Evolutionary conservation across 2,329 filamentous ascomycete genomes (phyloP).

Genomic region (Trichoderma koningii): DNA sequence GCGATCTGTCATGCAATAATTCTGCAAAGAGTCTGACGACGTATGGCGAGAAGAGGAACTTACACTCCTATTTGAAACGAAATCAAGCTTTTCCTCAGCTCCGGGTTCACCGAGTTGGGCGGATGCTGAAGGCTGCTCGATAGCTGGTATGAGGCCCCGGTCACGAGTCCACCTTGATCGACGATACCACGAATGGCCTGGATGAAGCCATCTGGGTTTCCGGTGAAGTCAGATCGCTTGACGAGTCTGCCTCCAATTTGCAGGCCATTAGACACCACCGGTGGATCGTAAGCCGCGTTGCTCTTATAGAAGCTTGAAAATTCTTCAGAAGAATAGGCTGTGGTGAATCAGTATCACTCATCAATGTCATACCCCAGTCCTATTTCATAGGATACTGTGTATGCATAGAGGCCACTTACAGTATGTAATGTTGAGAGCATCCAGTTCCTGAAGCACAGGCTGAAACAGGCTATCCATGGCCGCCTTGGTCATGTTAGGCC

Average conservation of each 20-base stretch:
- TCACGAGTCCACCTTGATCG: too few species aligned
- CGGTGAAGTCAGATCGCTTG: neutral
- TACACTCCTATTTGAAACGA: too few species aligned
- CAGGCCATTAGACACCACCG: constrained; percentile 2
- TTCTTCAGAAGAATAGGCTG: constrained; percentile 7
- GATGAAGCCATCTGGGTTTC: too few species aligned
- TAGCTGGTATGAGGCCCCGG: too few species aligned
- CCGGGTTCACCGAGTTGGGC: neutral
- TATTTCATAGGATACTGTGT: fast-evolving
- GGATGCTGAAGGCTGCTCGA: too few species aligned
- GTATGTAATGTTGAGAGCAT: constrained; percentile 15
- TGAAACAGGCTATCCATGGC: neutral
- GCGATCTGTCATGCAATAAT: too few species aligned
- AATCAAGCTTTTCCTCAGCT: too few species aligned
- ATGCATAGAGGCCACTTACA: neutral
- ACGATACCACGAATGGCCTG: too few species aligned
- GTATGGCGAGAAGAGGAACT: too few species aligned
- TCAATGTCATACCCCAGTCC: too few species aligned
- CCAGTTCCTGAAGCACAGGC: too few species aligned
- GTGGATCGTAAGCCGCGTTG: neutral
- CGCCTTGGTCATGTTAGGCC: constrained; percentile 1
- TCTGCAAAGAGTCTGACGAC: too few species aligned
- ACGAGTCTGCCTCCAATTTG: constrained; percentile 20
- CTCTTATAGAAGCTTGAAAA: constrained; percentile 13
- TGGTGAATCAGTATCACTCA: neutral